Conservation (phyloP, 202 grass and related monocot species). For the Saccharum hybrid region DNA sequence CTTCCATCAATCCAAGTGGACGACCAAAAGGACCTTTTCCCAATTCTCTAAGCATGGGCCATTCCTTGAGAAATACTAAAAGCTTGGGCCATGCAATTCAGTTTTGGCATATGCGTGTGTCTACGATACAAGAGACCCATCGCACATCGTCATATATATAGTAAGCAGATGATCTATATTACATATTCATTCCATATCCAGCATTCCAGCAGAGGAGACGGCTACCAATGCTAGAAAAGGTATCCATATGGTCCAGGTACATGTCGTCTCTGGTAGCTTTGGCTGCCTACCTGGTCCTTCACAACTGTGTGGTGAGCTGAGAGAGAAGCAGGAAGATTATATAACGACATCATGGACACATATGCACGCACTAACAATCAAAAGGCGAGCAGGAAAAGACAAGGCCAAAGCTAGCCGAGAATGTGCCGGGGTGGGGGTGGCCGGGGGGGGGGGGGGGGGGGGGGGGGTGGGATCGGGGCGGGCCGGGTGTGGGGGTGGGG, state of each 20-base stretch:
- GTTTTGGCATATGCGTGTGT: not conserved
- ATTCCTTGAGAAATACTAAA: not conserved
- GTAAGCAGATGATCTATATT: not conserved
- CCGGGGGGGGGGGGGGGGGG: no score
- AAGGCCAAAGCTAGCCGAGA: constrained; percentile 35
- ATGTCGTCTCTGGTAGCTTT: constrained; percentile 44
- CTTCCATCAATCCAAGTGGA: not conserved
- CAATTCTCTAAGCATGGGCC: not conserved
- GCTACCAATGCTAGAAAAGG: constrained; percentile 37
- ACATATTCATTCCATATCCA: not conserved
- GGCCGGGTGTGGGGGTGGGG: no score
- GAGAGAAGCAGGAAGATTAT: constrained; percentile 1
- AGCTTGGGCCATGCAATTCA: not conserved
- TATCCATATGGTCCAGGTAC: constrained; percentile 39
- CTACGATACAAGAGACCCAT: not conserved
- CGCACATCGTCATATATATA: not conserved
- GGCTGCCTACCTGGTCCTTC: constrained; percentile 43
- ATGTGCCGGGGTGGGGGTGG: not conserved
- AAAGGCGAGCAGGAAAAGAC: constrained; percentile 59
- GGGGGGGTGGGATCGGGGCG: no score
- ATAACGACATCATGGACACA: constrained; percentile 37
- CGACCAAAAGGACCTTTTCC: not conserved
- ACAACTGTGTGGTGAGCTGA: constrained; percentile 30
- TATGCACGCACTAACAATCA: constrained; percentile 58
- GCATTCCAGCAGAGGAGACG: not conserved